Evolutionary conservation across 2,329 filamentous ascomycete genomes (phyloP).

Genomic region (Fusarium praegraminearum): DNA sequence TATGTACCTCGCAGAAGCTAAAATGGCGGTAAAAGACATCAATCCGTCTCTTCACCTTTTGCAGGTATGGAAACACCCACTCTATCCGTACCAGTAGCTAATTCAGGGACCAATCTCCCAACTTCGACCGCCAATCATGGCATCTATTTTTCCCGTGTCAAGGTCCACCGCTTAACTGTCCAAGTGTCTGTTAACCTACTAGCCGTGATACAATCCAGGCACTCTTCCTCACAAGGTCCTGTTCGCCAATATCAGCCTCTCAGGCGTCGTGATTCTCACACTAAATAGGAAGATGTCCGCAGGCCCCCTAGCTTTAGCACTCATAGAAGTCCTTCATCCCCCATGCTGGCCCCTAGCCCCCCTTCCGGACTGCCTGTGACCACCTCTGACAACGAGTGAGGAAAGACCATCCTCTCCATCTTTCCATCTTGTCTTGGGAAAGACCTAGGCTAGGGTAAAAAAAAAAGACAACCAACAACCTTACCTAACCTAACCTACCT

Average conservation of each 20-base stretch:
- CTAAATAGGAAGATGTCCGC: conserved; percentile 20
- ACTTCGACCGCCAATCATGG: conserved; percentile 26
- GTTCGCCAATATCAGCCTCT: conserved; percentile 36
- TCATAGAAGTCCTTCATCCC: conserved; percentile 4
- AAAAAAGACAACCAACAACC: conserved; percentile 33
- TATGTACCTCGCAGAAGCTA: conserved; percentile 28
- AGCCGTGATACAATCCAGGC: conserved; percentile 4
- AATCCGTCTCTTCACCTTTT: background rate
- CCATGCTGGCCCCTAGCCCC: conserved; percentile 35
- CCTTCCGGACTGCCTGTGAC: conserved; percentile 37
- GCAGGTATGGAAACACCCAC: conserved; percentile 26
- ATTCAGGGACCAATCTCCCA: conserved; percentile 39
- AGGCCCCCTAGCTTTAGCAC: conserved; percentile 15
- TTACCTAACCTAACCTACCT: conserved; percentile 35
- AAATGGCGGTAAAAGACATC: conserved; percentile 40
- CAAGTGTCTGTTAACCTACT: conserved; percentile 10
- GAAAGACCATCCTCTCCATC: conserved; percentile 22
- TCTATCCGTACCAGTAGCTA: conserved; percentile 18
- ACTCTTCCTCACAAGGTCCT: conserved; percentile 26
- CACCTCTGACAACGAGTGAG: conserved; percentile 31
- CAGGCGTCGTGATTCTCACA: conserved; percentile 27
- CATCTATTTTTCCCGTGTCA: background rate
- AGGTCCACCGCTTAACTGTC: conserved; percentile 23
- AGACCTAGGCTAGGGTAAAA: background rate
- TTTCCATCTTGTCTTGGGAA: conserved; percentile 37